Evolutionary conservation across 805 yeast species (phyloP).

Genomic region (Cyberlindnera lachancei): DNA sequence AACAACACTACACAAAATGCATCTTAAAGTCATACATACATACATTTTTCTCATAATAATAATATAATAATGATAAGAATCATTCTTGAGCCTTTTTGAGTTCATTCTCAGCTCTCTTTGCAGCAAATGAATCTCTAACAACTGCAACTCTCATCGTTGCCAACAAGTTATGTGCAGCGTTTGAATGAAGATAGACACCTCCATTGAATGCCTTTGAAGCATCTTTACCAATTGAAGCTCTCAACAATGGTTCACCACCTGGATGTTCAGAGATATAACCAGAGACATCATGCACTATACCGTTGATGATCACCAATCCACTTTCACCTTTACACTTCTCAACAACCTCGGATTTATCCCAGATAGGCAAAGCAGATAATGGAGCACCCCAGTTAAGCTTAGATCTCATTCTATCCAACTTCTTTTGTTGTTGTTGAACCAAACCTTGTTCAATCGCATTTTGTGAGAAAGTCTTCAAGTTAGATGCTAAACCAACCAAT

Average conservation of each 20-base stretch:
- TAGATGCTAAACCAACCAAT: constrained; percentile 57
- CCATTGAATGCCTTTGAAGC: constrained; percentile 82
- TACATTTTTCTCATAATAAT: no score
- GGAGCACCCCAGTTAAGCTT: constrained; percentile 72
- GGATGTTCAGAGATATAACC: constrained; percentile 70
- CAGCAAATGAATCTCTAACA: constrained; percentile 54
- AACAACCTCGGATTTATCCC: constrained; percentile 59
- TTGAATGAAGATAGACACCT: constrained; percentile 78
- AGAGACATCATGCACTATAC: constrained; percentile 73
- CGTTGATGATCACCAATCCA: constrained; percentile 65
- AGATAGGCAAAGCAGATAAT: constrained; percentile 58
- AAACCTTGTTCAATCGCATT: constrained; percentile 79
- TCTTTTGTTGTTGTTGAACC: constrained; percentile 78
- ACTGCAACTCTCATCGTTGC: constrained; percentile 82
- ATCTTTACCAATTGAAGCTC: constrained; percentile 71
- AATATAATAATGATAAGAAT: no score
- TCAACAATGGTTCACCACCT: constrained; percentile 71
- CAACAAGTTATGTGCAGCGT: constrained; percentile 77
- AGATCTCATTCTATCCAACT: constrained; percentile 54
- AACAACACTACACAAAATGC: no score
- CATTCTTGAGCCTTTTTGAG: no score
- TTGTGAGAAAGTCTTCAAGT: constrained; percentile 69
- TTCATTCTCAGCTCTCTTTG: constrained; percentile 17
- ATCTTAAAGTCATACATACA: constrained; percentile 2
- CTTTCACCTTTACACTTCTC: constrained; percentile 32